A percentile compares a stretch with the other conserved stretches of the same genome.
Conservation (phyloP, 345 rosid genomes). For the Pelargonium nanum region DNA sequence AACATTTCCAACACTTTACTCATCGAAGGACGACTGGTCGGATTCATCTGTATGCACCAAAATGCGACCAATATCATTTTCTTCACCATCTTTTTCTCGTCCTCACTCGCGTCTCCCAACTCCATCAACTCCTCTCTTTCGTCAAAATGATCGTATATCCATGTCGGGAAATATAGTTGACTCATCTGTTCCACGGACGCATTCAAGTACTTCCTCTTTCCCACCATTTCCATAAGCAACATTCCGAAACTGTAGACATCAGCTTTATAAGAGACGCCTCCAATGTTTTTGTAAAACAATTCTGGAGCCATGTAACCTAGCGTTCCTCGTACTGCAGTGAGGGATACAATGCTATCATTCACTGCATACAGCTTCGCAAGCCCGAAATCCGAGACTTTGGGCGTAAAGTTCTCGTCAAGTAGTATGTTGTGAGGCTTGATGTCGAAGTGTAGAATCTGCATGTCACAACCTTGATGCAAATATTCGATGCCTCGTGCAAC, state of each 20-base stretch:
- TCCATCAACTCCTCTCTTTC: not conserved
- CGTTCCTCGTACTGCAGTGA: conserved; percentile 11
- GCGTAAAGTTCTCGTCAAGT: conserved; percentile 3
- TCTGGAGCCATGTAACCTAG: conserved; percentile 7
- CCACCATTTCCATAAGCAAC: conserved; percentile 1
- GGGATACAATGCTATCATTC: conserved; percentile 2
- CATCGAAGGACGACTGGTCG: not conserved
- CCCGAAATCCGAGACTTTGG: conserved; percentile 12
- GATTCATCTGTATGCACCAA: not conserved
- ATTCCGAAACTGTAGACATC: conserved; percentile 14
- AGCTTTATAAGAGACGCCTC: conserved; percentile 8
- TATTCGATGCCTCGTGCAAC: conserved; percentile 13
- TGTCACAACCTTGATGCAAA: conserved; percentile 3
- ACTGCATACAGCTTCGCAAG: conserved; percentile 8
- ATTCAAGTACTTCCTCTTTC: not conserved
- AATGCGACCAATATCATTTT: not conserved
- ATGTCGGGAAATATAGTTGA: too few species aligned
- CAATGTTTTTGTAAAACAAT: conserved; percentile 11
- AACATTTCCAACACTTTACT: not conserved
- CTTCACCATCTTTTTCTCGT: not conserved
- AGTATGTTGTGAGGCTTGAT: conserved; percentile 15
- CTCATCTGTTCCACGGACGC: not conserved
- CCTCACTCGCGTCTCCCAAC: not conserved
- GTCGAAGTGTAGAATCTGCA: conserved; percentile 9
- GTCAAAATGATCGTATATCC: not conserved